Percentiles rank a stretch among this genome's conserved stretches.
Evolutionary conservation across 2,329 filamentous ascomycete genomes (phyloP).

Genomic region (Colletotrichum acutatum): DNA sequence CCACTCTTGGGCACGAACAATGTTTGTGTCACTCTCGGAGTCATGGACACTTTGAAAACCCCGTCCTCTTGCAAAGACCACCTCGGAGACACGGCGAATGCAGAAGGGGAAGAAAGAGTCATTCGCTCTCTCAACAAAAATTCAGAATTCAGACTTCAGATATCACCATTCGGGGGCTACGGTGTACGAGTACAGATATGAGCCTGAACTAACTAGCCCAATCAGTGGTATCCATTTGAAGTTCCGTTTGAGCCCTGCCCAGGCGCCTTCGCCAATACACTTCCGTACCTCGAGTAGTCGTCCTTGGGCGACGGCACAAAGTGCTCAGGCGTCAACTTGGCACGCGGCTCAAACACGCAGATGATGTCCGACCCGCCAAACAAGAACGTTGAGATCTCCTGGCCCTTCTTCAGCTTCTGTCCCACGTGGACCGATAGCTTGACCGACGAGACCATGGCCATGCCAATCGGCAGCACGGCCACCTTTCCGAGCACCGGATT

Average conservation of each 20-base stretch:
- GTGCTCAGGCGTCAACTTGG: conserved; percentile 32
- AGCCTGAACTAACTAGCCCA: background rate
- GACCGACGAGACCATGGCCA: conserved; percentile 56
- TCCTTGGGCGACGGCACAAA: conserved; percentile 36
- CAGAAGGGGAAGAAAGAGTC: background rate
- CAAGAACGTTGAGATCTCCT: conserved; percentile 54
- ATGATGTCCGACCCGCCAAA: conserved; percentile 57
- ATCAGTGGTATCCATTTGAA: background rate
- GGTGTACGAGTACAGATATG: background rate
- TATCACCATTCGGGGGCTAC: background rate
- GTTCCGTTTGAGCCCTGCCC: background rate
- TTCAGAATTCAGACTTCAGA: background rate
- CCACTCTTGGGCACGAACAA: background rate
- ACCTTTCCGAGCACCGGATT: conserved; percentile 48
- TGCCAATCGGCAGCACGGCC: conserved; percentile 55
- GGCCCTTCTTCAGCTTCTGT: conserved; percentile 47
- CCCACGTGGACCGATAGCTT: conserved; percentile 42
- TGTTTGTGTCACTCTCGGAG: background rate
- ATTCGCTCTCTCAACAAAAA: background rate
- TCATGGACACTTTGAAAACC: background rate
- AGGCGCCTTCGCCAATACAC: conserved; percentile 30
- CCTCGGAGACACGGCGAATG: background rate
- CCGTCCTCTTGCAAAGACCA: background rate
- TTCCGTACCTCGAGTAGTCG: conserved; percentile 39
- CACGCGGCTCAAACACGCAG: conserved; percentile 48